These are phyloP conservation scores for Pseudozyma tsukubaensis DNA, from an alignment of 1,284 basidiomycete species.

Conservation along the genomic window DNA sequence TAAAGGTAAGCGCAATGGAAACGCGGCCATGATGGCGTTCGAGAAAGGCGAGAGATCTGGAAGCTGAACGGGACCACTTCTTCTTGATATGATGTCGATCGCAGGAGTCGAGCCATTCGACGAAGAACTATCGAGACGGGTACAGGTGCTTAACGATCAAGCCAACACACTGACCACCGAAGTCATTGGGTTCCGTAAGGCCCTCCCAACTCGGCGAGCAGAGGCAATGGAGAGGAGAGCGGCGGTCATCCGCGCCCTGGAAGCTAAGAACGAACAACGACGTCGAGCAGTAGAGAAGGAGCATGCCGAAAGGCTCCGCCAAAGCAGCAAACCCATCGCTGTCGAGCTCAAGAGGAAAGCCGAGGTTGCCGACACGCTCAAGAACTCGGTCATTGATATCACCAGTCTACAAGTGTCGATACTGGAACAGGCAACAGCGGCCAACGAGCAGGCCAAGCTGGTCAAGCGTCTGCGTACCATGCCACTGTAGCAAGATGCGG, in stretches of 20 bases:
- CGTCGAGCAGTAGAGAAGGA: constrained; percentile 29
- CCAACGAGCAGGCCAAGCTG: constrained; percentile 41
- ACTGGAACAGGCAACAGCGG: constrained; percentile 48
- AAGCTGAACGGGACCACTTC: neutral
- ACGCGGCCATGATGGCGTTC: neutral
- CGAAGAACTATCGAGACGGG: constrained; percentile 37
- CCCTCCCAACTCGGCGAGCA: constrained; percentile 37
- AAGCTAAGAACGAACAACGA: constrained; percentile 45
- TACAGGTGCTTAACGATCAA: constrained; percentile 41
- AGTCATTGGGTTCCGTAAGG: constrained; percentile 41
- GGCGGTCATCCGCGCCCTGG: constrained; percentile 33
- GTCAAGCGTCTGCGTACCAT: constrained; percentile 48
- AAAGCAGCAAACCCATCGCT: constrained; percentile 27
- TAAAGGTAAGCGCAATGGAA: constrained; percentile 24
- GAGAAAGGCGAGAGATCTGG: neutral
- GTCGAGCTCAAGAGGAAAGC: constrained; percentile 44
- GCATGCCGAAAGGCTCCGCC: constrained; percentile 21
- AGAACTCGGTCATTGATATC: constrained; percentile 41
- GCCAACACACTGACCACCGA: constrained; percentile 44
- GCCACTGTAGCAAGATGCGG: constrained; percentile 17
- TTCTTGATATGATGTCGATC: neutral
- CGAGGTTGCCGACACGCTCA: constrained; percentile 41
- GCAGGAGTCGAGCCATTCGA: constrained; percentile 46
- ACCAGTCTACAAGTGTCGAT: constrained; percentile 48
- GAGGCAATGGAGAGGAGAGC: constrained; percentile 44